A percentile compares a stretch with the other conserved stretches of the same genome.
Conservation (phyloP, 2,329 filamentous ascomycete genomes). For the Nemania sp. region DNA sequence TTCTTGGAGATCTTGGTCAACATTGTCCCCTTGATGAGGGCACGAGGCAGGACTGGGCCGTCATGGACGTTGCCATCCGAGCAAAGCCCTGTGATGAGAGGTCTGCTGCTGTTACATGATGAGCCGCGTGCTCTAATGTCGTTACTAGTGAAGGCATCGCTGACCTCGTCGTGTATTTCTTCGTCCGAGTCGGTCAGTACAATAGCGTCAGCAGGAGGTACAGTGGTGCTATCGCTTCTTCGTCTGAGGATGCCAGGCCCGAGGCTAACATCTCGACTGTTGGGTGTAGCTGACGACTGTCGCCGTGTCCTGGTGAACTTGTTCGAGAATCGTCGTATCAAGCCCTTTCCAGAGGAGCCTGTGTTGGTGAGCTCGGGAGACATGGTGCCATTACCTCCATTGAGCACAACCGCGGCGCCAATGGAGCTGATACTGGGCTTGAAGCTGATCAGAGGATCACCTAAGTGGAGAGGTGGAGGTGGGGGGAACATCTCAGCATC, state of each 20-base stretch:
- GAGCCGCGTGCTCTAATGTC: conserved; percentile 53
- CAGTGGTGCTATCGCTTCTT: conserved; percentile 86
- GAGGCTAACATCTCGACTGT: conserved; percentile 83
- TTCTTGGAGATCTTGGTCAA: conserved; percentile 88
- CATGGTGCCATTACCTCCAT: conserved; percentile 61
- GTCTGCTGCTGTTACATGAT: conserved; percentile 53
- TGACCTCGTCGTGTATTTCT: conserved; percentile 57
- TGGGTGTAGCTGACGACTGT: conserved; percentile 75
- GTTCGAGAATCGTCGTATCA: conserved; percentile 86
- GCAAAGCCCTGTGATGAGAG: conserved; percentile 51
- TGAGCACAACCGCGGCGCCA: conserved; percentile 58
- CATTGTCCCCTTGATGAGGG: conserved; percentile 76
- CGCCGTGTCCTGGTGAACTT: conserved; percentile 69
- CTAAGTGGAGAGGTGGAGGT: conserved; percentile 67
- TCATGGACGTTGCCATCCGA: conserved; percentile 49
- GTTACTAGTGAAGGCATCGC: conserved; percentile 50
- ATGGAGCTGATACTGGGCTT: conserved; percentile 67
- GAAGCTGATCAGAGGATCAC: conserved; percentile 69
- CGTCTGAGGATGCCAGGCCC: conserved; percentile 87
- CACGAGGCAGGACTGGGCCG: conserved; percentile 75
- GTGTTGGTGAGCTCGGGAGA: conserved; percentile 47
- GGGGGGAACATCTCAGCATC: conserved; percentile 57
- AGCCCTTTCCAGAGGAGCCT: conserved; percentile 44
- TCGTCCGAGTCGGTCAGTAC: conserved; percentile 60
- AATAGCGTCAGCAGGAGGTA: conserved; percentile 56